Base-by-base conservation (phyloP, 257 asterid genomes). In the Nicotiana tabacum region DNA sequence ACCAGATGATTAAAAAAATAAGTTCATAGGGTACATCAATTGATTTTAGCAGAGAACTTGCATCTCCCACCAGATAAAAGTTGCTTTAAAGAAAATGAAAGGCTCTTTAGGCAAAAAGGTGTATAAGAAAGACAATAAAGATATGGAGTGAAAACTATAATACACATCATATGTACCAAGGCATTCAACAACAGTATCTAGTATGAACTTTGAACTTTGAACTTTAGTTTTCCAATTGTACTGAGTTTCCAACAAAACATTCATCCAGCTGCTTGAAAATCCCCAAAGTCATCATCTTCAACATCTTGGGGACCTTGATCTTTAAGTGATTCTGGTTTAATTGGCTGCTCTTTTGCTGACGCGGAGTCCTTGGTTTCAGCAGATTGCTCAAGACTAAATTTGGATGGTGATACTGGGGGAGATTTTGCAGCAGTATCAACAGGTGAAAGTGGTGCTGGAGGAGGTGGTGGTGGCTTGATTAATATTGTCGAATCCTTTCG, bases 221-320 rank as follows among this genome's bases (percentile, higher is more conserved):
- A 29, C 65, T 76, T 76, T 0, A 76, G 43, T 15, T 29, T 51
- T 76, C 65, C 80, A 74, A 16, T 74, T 74, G 12, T 48, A 48
- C 16, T 80, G 12, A 85, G 81, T 62, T 66, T 43, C 67, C 83
- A 82, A 55, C 57, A 82, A 60, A 56, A 83, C 51, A 72, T 81
- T 88, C 83, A 93, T 21, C 92, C 92, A 77, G 99, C 98, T 77
- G 95, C 96, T 90, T 96, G 98, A 89, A 96, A 96, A 89, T 96
- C 99, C 32, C 98, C 98, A 80, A 96, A 96, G 85, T 94, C 98
- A 70, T 96, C 99, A 15, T 96, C 98, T 27, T 87, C 92, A 15
- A 66, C 70, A 66, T 87, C 93, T 37, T 84, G 91, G 21, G 87
- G 58, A 66, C 57, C 90, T 88, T 87, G 85, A 30, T 77, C 84